Percentiles rank a stretch among this genome's conserved stretches.
Conservation (phyloP, 139 green algal species). For the Chlorella sp. region DNA sequence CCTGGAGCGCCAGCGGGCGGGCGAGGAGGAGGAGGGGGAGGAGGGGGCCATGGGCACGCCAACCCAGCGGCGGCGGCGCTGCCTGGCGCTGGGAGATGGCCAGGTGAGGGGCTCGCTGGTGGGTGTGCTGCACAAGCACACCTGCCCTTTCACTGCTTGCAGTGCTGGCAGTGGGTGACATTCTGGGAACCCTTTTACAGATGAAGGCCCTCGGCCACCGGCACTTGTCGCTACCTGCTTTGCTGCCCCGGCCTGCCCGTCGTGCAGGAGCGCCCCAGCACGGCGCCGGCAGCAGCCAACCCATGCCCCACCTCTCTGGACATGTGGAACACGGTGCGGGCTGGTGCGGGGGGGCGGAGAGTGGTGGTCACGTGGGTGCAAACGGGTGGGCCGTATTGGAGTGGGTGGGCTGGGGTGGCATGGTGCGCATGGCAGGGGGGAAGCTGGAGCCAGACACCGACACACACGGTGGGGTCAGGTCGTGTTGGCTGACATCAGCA, state of each 20-base stretch:
- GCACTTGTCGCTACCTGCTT: too few species aligned
- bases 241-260: background rate
- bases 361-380: background rate
- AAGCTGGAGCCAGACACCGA: background rate
- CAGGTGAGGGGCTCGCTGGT: background rate
- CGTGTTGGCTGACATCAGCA: too few species aligned
- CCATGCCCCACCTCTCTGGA: background rate
- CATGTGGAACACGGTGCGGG: background rate
- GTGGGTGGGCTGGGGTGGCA: background rate
- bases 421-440: background rate
- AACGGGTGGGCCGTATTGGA: background rate
- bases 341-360: background rate
- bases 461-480: too few species aligned
- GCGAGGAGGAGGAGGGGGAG: background rate
- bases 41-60: background rate
- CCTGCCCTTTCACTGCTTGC: too few species aligned
- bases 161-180: too few species aligned
- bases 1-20: background rate
- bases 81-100: too few species aligned
- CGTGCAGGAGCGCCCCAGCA: constrained; percentile 1
- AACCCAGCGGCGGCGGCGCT: too few species aligned
- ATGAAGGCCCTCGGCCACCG: too few species aligned
- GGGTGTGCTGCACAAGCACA: too few species aligned
- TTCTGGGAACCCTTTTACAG: too few species aligned
- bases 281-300: background rate